A percentile compares a stretch with the other conserved stretches of the same genome.
Conservation (phyloP, 306 rosid species). For the Vigna reflexopilosa region DNA sequence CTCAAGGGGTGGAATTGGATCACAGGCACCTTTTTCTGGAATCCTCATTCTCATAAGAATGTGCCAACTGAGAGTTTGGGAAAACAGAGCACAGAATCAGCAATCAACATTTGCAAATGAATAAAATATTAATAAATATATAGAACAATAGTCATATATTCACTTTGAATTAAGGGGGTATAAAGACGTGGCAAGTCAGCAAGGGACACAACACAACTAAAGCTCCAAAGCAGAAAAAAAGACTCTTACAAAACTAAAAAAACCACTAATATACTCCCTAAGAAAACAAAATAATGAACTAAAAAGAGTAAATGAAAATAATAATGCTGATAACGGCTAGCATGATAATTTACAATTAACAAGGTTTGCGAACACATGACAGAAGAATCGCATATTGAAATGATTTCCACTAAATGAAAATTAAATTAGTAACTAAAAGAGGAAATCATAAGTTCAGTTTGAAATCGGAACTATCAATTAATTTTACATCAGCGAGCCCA, state of each 20-base stretch:
- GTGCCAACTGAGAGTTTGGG: conserved; percentile 79
- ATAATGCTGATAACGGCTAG: conserved; percentile 10
- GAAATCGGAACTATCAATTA: conserved; percentile 9
- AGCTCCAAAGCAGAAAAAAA: conserved; percentile 27
- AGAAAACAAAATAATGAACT: conserved; percentile 17
- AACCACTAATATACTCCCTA: conserved; percentile 17
- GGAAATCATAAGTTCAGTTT: conserved; percentile 31
- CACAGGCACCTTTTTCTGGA: conserved; percentile 77
- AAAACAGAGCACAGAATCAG: conserved; percentile 46
- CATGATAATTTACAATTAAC: conserved; percentile 15
- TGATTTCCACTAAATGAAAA: conserved; percentile 7
- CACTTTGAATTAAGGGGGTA: conserved; percentile 6
- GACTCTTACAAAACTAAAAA: conserved; percentile 22
- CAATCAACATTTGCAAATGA: conserved; percentile 16
- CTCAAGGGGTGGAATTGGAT: conserved; percentile 93
- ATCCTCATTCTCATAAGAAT: conserved; percentile 88
- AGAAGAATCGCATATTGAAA: conserved; percentile 19
- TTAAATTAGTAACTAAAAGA: conserved; percentile 15
- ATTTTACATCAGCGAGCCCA: neutral
- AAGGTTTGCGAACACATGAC: conserved; percentile 15
- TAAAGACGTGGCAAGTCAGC: conserved; percentile 32
- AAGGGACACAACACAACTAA: conserved; percentile 15
- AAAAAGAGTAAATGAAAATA: conserved; percentile 25
- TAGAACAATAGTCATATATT: conserved; percentile 23
- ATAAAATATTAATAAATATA: neutral